Evolutionary conservation across 225 moss, liverwort and hornwort species (phyloP).

Genomic region (Marchantia polymorpha): DNA sequence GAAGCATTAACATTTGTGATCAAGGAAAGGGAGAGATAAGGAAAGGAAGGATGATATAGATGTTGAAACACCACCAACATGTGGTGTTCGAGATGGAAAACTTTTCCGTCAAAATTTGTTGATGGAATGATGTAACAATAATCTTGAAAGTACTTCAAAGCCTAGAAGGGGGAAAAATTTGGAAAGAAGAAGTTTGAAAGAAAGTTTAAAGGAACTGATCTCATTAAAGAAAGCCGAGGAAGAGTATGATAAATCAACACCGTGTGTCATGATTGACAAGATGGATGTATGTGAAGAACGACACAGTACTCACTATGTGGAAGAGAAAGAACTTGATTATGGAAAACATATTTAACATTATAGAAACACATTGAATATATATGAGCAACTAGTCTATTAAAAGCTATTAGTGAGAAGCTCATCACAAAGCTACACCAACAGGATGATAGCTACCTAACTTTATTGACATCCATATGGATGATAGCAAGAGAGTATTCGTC

Average conservation of each 20-base stretch:
- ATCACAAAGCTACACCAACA: no score
- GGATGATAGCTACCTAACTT: no score
- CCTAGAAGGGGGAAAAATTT: conserved; percentile 31
- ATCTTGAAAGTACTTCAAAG: conserved; percentile 41
- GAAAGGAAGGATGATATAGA: conserved; percentile 56
- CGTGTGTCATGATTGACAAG: conserved; percentile 63
- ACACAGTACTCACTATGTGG: no score
- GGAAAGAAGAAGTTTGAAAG: conserved; percentile 30
- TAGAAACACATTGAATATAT: no score
- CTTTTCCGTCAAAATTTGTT: conserved; percentile 48
- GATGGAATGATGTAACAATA: conserved; percentile 44
- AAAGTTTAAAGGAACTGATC: conserved; percentile 3
- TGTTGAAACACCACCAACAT: conserved; percentile 41
- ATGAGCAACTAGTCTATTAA: no score
- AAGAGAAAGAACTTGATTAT: no score
- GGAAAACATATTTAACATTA: no score
- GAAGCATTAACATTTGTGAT: conserved; percentile 66
- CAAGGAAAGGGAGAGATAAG: conserved; percentile 80
- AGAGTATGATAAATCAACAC: conserved; percentile 48
- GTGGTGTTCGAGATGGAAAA: conserved; percentile 45
- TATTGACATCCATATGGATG: no score
- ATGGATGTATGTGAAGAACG: no score
- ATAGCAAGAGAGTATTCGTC: no score
- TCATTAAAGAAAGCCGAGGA: conserved; percentile 51
- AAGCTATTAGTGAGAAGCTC: no score